Evolutionary conservation across 805 yeast genomes (phyloP), one percentile per base, ranked within the genome.

Genomic region (Geotrichum ghanense): DNA sequence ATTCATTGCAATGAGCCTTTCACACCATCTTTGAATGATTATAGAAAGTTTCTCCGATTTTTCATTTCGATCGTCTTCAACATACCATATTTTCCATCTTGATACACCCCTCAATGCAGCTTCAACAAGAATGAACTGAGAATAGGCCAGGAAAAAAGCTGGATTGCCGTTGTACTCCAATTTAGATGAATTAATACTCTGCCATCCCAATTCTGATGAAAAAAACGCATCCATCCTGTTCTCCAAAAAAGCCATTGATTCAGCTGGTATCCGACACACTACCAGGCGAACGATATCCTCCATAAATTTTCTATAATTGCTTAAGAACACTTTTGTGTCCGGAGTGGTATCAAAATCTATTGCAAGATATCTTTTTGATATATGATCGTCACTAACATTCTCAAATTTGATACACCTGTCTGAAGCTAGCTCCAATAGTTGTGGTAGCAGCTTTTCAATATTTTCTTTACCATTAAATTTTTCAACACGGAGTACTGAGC

Each of bases 41-140:
- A 71, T 74, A 58, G 85, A 43, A 20, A 88, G 42, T 75, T 67
- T 44, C 73, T 72, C 42, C 68, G 69, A 45, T 78, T 66, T 46
- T 77, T 61, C 69, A 44, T 79, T 80, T 47, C 73, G 72, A 41
- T 72, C 73, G 21, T 73, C 73, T 3, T 70, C 73, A 4, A 78
- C 77, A 56, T 86, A 88, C 96, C 97, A 90, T 16, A 87, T 79
- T 56, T 86, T 78, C 98, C 99, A 94, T 59, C 99, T 76, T 10
- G 92, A 80, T 21, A 94, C 81, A 31, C 97, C 98, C 50, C 95
- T 75, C 26, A 92, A 76, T 54, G 94, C 82, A 27, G 95, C 82
- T 63, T 90, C 97, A 22, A 88, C 85, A 22, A 88, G 78, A 58
- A 79, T 81, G 50, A 92, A 79, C 60, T 88, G 96, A 0, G 95